Evolutionary conservation across 768 basidiomycete species (phyloP).

Genomic region (Xerocomus spinulosus): DNA sequence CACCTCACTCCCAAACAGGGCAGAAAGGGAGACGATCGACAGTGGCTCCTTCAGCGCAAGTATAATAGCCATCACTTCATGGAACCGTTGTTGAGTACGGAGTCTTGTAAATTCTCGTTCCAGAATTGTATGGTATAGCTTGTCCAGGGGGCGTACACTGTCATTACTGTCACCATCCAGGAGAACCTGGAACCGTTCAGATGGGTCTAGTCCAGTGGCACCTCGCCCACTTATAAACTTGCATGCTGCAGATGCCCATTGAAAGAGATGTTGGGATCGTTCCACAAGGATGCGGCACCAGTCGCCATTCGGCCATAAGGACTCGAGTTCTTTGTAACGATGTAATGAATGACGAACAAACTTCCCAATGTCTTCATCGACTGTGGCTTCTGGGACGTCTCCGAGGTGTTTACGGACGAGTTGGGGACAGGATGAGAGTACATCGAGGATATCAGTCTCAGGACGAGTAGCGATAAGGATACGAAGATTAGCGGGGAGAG

Average conservation of each 20-base stretch:
- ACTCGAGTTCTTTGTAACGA: not conserved
- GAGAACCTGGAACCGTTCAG: not conserved
- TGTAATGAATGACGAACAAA: not conserved
- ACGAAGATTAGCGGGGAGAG: not conserved
- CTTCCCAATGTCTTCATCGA: not conserved
- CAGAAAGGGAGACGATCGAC: not conserved
- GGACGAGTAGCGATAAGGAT: not conserved
- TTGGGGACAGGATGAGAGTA: conserved; percentile 8
- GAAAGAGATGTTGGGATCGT: conserved; percentile 18
- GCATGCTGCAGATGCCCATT: conserved; percentile 23
- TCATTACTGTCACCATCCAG: not conserved
- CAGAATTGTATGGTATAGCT: not conserved
- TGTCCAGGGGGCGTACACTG: not conserved
- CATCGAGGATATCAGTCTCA: conserved; percentile 3
- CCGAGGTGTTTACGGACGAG: conserved; percentile 12
- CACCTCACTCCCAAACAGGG: not conserved
- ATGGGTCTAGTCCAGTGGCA: not conserved
- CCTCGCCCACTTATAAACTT: conserved; percentile 8
- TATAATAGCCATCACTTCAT: not conserved
- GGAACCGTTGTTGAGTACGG: not conserved
- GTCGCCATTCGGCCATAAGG: not conserved
- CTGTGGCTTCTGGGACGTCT: not conserved
- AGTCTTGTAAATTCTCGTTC: not conserved
- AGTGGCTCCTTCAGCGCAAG: not conserved
- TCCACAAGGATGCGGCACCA: conserved; percentile 13